Conservation (phyloP, 2,329 filamentous ascomycete genomes). For the Neofusicoccum sp. region DNA sequence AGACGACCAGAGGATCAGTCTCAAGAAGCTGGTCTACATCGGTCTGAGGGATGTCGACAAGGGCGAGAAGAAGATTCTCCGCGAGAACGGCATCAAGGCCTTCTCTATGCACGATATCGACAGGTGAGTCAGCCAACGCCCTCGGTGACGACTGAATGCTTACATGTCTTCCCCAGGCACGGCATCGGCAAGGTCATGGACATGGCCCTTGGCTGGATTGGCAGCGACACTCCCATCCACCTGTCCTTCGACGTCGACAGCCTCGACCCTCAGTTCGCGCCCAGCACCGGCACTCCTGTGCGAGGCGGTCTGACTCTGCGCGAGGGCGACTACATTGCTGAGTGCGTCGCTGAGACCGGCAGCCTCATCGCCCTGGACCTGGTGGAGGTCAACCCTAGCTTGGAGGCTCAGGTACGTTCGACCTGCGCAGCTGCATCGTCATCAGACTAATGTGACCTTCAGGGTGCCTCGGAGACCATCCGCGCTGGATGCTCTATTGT, state of each 20-base stretch:
- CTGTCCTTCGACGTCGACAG: conserved; percentile 97
- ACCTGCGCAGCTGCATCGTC: not conserved
- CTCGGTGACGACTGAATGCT: conserved; percentile 4
- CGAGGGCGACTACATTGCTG: conserved; percentile 96
- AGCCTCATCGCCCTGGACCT: conserved; percentile 58
- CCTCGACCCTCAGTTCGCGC: conserved; percentile 92
- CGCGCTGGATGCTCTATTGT: conserved; percentile 88
- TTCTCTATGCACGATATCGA: conserved; percentile 99
- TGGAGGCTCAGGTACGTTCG: conserved; percentile 30
- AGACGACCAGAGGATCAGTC: conserved; percentile 66
- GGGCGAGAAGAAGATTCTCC: conserved; percentile 89
- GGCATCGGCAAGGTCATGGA: conserved; percentile 96
- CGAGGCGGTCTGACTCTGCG: conserved; percentile 88
- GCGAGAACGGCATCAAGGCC: conserved; percentile 86
- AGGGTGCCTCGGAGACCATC: conserved; percentile 80
- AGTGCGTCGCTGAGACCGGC: conserved; percentile 57
- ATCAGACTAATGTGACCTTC: conserved; percentile 27
- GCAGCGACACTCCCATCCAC: conserved; percentile 91
- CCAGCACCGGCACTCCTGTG: conserved; percentile 92
- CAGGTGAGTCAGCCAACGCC: conserved; percentile 54
- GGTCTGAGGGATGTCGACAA: conserved; percentile 87
- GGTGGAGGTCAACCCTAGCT: conserved; percentile 53
- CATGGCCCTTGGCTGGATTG: conserved; percentile 96
- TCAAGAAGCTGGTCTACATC: conserved; percentile 93
- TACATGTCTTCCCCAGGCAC: conserved; percentile 54